Evolutionary conservation across 2,329 filamentous ascomycete genomes (phyloP).

Genomic region (Fonsecaea monophora): DNA sequence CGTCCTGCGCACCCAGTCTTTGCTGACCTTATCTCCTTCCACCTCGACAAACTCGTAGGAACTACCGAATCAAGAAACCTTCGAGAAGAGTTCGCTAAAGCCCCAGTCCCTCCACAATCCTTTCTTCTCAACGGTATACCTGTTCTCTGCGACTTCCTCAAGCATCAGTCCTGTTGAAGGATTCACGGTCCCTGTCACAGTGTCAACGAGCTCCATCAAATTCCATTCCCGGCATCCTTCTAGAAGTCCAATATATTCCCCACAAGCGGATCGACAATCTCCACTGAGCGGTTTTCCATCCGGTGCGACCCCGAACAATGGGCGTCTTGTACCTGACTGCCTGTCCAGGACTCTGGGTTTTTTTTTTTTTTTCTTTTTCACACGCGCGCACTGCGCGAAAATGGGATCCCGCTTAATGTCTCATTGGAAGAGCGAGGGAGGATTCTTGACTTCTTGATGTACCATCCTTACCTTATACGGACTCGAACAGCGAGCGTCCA

Average conservation of each 20-base stretch:
- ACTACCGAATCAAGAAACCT: conserved; percentile 1
- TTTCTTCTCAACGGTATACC: neutral
- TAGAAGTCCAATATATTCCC: neutral
- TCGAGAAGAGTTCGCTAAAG: conserved; percentile 5
- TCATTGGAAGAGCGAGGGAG: neutral
- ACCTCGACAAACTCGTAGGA: neutral
- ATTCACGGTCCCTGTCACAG: neutral
- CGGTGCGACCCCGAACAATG: neutral
- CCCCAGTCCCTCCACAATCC: neutral
- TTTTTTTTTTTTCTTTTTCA: too few species aligned
- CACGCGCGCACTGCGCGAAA: neutral
- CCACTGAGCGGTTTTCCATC: conserved; percentile 6
- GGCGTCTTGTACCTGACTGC: neutral
- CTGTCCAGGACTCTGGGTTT: neutral
- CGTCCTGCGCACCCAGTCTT: neutral
- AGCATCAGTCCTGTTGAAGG: neutral
- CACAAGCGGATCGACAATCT: neutral
- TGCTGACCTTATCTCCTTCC: neutral
- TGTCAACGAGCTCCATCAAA: neutral
- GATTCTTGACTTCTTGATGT: neutral
- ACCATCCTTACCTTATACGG: neutral
- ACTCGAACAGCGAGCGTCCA: neutral
- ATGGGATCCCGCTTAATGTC: neutral
- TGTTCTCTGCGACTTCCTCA: neutral
- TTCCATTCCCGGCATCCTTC: neutral